Evolutionary conservation across 495 filamentous ascomycete genomes (phyloP), one percentile per base, ranked within the genome.

Genomic region (Daldinia childiae): DNA sequence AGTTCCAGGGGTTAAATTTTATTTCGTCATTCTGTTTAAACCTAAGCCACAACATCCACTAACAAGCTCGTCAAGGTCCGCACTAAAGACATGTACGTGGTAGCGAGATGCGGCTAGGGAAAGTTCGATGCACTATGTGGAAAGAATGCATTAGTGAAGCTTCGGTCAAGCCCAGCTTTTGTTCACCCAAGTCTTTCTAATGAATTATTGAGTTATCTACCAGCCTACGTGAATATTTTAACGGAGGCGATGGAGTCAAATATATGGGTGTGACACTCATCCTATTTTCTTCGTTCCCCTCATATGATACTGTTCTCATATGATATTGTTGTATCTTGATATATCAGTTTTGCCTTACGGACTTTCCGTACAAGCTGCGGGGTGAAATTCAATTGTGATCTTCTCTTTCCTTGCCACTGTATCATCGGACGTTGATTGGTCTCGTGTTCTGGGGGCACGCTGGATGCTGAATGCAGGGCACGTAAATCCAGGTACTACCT

Each of bases 11-110:
- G 65, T 24, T 19, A 30, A 21, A 2, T 26, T 52, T 50, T 11
- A 73, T 73, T 69, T 73, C 70, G 65, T 73, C 70, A 69, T 56
- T 50, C 43, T 65, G 60, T 68, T 58, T 48, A 34, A 62, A 56
- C 43, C 57, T 21, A 58, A 66, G 45, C 55, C 60, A 63, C 58
- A 52, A 36, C 34, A 24, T 32, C 62, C 15, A 45, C 32, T 19
- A 58, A 21, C 9, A 9, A 32, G 45, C 54, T 50, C 43, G 43
- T 30, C 63, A 64, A 62, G 52, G 58, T 61, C 50, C 55, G 9
- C 29, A 48, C 43, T 38, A 72, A 34, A 36, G 48, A 54, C 12
- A 38, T 43, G 8, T 34, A 55, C 36, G 30, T 54, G 14, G 29
- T 27, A 48, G 41, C 29, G 45, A 19, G 39, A 66, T 54, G 64